Evolutionary conservation across 2,329 filamentous ascomycete species (phyloP), one percentile per base, ranked within the genome.

Genomic region (Colletotrichum theobromicola): DNA sequence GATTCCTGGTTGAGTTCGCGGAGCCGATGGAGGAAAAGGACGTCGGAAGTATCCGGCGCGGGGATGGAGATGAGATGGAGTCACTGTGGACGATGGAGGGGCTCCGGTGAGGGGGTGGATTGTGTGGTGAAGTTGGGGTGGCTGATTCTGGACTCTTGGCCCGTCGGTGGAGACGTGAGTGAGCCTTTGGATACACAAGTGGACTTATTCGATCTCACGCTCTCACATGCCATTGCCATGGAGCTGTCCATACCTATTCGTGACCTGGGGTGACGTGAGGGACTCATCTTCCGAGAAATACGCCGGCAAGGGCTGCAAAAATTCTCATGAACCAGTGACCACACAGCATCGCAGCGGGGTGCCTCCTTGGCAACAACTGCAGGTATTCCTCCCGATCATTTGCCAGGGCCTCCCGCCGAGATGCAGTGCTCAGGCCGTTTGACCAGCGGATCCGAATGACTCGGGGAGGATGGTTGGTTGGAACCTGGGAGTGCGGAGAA

Each of bases 1-100:
- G 80, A 15, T 86, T 86, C 72, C 76, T 83, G 37, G 78, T 78
- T 32, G 81, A 81, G 58, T 83, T 83, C 73, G 79, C 80, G 28
- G 77, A 79, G 37, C 78, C 78, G 7, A 79, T 81, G 72, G 79
- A 80, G 55, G 80, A 80, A 63, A 81, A 78, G 70, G 78, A 78
- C 57, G 68, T 69, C 32, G 71, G 72, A 61, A 53, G 50, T 35
- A 37, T 35, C 66, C 69, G 75, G 66, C 66, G 67, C 61, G 75
- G 69, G 28, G 69, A 63, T 28, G 74, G 72, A 35, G 77, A 76
- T 58, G 77, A 72, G 18, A 76, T 78, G 65, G 70, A 75, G 74
- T 77, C 77, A 18, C 67, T 78, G 50, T 78, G 77, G 57, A 74
- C 65, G 28, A 75, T 63, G 68, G 68, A 75, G 68, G 68, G 68